Evolutionary conservation across 2,329 filamentous ascomycete genomes (phyloP).

Genomic region (Cordyceps militaris): DNA sequence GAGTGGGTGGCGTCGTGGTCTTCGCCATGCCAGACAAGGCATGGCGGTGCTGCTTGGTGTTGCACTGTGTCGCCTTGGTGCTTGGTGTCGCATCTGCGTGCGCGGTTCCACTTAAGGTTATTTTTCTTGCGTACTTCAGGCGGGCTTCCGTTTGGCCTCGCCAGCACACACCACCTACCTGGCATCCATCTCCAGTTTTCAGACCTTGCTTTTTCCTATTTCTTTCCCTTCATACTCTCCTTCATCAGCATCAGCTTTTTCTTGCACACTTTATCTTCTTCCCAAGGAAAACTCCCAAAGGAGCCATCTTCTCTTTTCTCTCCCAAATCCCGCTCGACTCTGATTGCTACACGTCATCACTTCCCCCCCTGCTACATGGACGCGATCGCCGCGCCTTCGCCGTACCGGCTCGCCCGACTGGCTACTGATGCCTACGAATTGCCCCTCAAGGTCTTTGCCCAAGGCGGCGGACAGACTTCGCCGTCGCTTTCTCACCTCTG

Average conservation of each 20-base stretch:
- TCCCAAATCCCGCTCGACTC: neutral
- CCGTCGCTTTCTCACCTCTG: slow-evolving; percentile 63
- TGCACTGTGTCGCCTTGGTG: slow-evolving; percentile 1
- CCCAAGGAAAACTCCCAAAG: too few species aligned
- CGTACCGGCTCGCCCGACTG: slow-evolving; percentile 36
- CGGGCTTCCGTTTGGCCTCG: neutral
- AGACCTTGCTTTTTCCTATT: neutral
- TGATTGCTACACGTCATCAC: neutral
- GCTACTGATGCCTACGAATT: slow-evolving; percentile 34
- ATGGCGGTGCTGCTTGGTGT: neutral
- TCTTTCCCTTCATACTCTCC: neutral
- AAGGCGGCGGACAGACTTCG: slow-evolving; percentile 45
- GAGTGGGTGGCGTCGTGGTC: neutral
- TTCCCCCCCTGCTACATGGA: slow-evolving; percentile 23
- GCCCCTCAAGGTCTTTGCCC: slow-evolving; percentile 33
- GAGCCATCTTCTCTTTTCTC: neutral
- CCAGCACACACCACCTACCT: neutral
- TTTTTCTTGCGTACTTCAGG: slow-evolving; percentile 8
- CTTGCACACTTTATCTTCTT: neutral
- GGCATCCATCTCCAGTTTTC: slow-evolving; percentile 4
- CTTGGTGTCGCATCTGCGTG: slow-evolving; percentile 5
- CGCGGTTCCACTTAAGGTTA: slow-evolving; percentile 12
- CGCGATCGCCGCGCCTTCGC: slow-evolving; percentile 37
- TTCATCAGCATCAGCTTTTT: too few species aligned
- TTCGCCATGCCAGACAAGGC: neutral